A percentile compares a stretch with the other conserved stretches of the same genome.
Conservation (phyloP, 176 grass and related monocot genomes). For the Tillandsia fasciculata region DNA sequence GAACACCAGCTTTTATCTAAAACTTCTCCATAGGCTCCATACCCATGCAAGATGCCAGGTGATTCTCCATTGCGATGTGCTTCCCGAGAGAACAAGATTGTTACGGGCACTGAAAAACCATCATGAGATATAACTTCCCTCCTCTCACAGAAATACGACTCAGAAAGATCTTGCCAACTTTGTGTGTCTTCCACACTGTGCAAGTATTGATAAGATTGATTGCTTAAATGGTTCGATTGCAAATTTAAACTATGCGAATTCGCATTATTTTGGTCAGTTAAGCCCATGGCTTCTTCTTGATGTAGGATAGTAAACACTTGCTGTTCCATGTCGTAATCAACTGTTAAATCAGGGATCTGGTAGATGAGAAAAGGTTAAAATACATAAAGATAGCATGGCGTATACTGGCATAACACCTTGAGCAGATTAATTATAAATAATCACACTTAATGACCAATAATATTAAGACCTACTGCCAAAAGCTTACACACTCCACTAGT, state of each 20-base stretch:
- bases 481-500: no score
- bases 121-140: slow-evolving; percentile 67
- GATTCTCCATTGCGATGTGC: slow-evolving; percentile 33
- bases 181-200: slow-evolving; percentile 37
- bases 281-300: slow-evolving; percentile 63
- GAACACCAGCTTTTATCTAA: slow-evolving; percentile 95
- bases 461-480: no score
- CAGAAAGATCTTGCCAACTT: slow-evolving; percentile 69
- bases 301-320: slow-evolving; percentile 56
- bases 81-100: slow-evolving; percentile 52
- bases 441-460: no score
- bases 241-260: slow-evolving; percentile 12
- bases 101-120: slow-evolving; percentile 46
- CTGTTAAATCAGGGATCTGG: slow-evolving; percentile 81
- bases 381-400: not conserved
- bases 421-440: no score
- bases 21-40: slow-evolving; percentile 89
- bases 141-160: slow-evolving; percentile 53
- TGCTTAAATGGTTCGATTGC: slow-evolving; percentile 24
- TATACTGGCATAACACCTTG: no score
- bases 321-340: slow-evolving; percentile 73
- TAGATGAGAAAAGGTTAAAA: slow-evolving; percentile 14
- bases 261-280: slow-evolving; percentile 19
- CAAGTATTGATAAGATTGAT: slow-evolving; percentile 21
- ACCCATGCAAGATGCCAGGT: slow-evolving; percentile 74